These are phyloP conservation scores for Scytalidium lignicola DNA, from an alignment of 2,329 filamentous ascomycete species.

Conservation along the genomic window DNA sequence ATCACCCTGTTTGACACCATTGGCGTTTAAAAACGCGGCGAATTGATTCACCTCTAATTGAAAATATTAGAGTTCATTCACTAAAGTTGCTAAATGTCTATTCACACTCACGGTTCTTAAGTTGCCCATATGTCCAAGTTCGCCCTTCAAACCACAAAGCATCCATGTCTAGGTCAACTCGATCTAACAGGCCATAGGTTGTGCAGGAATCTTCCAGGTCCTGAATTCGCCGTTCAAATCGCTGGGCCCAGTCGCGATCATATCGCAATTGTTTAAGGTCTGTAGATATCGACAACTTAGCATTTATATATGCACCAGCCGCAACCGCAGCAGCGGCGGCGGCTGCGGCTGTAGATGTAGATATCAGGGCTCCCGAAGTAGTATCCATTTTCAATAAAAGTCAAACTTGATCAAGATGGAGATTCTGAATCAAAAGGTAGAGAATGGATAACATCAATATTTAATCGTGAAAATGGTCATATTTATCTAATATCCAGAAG, in stretches of 20 bases:
- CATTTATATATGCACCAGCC: conserved; percentile 24
- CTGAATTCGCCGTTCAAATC: conserved; percentile 30
- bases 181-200: conserved; percentile 37
- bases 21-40: conserved; percentile 33
- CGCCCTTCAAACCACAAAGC: conserved; percentile 44
- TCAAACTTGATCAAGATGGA: too few species aligned
- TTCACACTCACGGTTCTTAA: conserved; percentile 11
- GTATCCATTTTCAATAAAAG: conserved; percentile 12
- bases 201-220: conserved; percentile 34
- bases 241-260: conserved; percentile 29
- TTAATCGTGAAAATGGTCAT: too few species aligned
- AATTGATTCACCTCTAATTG: conserved; percentile 37
- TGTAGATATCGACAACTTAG: conserved; percentile 8
- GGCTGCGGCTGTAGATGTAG: conserved; percentile 13
- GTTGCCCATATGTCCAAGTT: conserved; percentile 39
- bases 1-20: conserved; percentile 33
- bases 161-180: conserved; percentile 32
- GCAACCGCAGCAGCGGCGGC: conserved; percentile 30
- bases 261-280: conserved; percentile 32
- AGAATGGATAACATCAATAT: too few species aligned
- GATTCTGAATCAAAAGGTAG: too few species aligned
- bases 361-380: conserved; percentile 8
- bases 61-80: conserved; percentile 6
- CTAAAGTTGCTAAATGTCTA: neutral
- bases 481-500: too few species aligned